Evolutionary conservation across 2,329 filamentous ascomycete genomes (phyloP).

Genomic region (Endocalyx cinctus): DNA sequence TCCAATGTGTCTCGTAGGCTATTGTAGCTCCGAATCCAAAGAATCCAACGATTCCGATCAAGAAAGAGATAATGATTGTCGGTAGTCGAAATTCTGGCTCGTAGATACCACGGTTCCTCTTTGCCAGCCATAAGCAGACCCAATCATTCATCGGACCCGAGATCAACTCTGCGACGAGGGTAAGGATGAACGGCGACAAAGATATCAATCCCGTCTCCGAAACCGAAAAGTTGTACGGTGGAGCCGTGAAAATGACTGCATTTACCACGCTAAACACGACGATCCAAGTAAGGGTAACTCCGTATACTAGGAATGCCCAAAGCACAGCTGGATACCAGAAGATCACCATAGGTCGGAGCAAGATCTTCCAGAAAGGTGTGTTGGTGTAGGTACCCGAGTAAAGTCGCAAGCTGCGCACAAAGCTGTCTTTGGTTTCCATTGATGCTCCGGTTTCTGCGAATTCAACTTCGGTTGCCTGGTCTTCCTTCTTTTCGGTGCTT

Average conservation of each 20-base stretch:
- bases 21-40: conserved; percentile 43
- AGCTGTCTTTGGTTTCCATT: conserved; percentile 26
- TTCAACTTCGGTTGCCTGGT: conserved; percentile 4
- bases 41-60: conserved; percentile 40
- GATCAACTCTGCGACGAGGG: conserved; percentile 39
- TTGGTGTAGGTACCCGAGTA: conserved; percentile 32
- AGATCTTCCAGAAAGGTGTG: conserved; percentile 35
- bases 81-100: conserved; percentile 47
- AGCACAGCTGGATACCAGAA: conserved; percentile 47
- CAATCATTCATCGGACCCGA: conserved; percentile 43
- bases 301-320: conserved; percentile 46
- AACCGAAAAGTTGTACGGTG: conserved; percentile 48
- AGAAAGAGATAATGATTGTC: conserved; percentile 34
- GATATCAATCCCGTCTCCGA: conserved; percentile 46
- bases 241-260: conserved; percentile 42
- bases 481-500: conserved; percentile 10
- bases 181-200: conserved; percentile 44
- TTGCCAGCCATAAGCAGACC: conserved; percentile 39
- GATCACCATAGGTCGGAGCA: conserved; percentile 41
- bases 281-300: conserved; percentile 35
- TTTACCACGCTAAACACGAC: conserved; percentile 44
- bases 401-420: conserved; percentile 27
- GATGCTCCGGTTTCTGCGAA: conserved; percentile 18
- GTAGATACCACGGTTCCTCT: conserved; percentile 46
- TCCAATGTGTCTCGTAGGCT: conserved; percentile 42